phyloP scores from a whole-genome alignment of 257 asterid species.

The Leptodermis oblonga region DNA sequence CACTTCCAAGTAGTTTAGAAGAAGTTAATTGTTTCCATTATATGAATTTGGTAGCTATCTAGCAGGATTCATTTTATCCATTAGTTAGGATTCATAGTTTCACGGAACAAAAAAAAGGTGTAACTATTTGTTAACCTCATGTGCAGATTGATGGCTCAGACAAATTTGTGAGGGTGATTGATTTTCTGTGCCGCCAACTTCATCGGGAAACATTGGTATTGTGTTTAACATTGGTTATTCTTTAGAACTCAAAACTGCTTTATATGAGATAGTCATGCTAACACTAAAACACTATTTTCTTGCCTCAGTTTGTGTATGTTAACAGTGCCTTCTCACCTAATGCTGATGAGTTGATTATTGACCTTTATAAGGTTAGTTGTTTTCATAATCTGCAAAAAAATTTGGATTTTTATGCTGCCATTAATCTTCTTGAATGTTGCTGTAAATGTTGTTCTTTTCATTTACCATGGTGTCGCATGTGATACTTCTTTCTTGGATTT shows the following conservation, averaged over 20 bases:
- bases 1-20: too few relatives aligned
- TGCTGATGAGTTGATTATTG: conserved; percentile 82
- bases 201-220: conserved; percentile 86
- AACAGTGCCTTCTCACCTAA: conserved; percentile 97
- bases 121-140: background rate
- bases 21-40: background rate
- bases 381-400: too few relatives aligned
- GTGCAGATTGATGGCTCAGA: conserved; percentile 81
- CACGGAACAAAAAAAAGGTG: background rate
- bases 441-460: background rate
- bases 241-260: background rate
- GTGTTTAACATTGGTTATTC: background rate
- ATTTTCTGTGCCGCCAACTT: conserved; percentile 93
- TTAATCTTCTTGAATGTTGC: background rate
- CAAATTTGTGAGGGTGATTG: conserved; percentile 83
- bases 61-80: too few relatives aligned
- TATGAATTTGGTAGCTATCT: too few relatives aligned
- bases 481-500: background rate
- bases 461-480: background rate
- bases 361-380: conserved; percentile 71
- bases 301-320: conserved; percentile 78
- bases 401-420: background rate
- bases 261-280: background rate
- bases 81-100: too few relatives aligned
- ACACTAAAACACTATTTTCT: background rate